These are phyloP conservation scores for Aspergillus flavus DNA, from an alignment of 2,329 filamentous ascomycete species.

Conservation along the genomic window DNA sequence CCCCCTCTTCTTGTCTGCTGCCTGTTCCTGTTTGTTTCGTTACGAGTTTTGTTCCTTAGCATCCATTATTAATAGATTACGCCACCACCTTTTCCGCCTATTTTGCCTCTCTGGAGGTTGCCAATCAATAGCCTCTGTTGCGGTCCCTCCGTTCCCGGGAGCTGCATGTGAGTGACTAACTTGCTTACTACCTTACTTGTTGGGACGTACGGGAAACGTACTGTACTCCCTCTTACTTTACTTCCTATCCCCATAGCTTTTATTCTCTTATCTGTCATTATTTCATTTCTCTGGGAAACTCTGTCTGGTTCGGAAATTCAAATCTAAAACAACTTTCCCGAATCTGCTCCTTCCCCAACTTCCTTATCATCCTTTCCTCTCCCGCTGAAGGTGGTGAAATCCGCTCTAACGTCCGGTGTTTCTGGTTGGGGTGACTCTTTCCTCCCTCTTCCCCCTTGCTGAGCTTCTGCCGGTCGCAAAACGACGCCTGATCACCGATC, in stretches of 20 bases:
- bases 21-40: conserved; percentile 10
- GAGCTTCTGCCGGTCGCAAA: conserved; percentile 23
- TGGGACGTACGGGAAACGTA: conserved; percentile 8
- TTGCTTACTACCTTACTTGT: neutral
- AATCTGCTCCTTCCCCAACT: neutral
- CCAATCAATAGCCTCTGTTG: conserved; percentile 6
- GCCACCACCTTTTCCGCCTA: conserved; percentile 20
- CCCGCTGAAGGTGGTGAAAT: neutral
- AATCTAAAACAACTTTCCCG: neutral
- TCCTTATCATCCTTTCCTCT: neutral
- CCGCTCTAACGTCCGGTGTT: conserved; percentile 5
- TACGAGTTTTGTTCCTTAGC: conserved; percentile 5
- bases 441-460: conserved; percentile 18
- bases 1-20: conserved; percentile 3
- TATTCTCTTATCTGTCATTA: neutral
- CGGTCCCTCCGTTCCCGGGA: conserved; percentile 7
- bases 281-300: neutral
- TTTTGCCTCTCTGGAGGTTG: conserved; percentile 9
- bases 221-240: neutral
- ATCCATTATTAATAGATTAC: conserved; percentile 27
- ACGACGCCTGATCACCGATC: conserved; percentile 20
- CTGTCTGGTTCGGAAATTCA: neutral
- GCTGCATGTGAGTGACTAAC: conserved; percentile 15
- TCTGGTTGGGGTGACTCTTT: conserved; percentile 12
- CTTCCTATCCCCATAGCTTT: neutral